Evolutionary conservation across 148 eudicot genomes (phyloP).

Genomic region (Heliosperma pusillum): DNA sequence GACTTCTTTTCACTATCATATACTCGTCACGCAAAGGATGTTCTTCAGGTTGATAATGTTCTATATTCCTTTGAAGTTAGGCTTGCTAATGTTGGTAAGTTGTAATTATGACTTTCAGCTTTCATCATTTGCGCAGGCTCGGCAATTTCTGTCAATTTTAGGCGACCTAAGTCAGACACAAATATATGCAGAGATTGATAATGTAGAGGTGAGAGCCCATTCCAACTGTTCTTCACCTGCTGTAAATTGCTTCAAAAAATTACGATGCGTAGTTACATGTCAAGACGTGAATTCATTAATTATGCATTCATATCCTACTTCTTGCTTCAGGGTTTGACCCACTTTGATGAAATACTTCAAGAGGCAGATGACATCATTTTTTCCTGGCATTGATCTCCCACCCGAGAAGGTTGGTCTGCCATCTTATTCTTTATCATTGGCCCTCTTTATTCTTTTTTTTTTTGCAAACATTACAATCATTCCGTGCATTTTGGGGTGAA

Average conservation of each 20-base stretch:
- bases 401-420: slow-evolving; percentile 72
- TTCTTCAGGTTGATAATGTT: slow-evolving; percentile 62
- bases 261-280: neutral
- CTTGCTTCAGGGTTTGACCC: slow-evolving; percentile 73
- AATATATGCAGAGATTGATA: slow-evolving; percentile 89
- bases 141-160: slow-evolving; percentile 58
- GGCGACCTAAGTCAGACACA: slow-evolving; percentile 88
- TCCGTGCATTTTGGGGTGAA: slow-evolving; percentile 6
- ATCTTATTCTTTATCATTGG: neutral
- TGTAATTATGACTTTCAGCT: neutral
- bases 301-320: neutral
- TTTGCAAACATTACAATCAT: neutral
- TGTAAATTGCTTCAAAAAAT: neutral
- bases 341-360: slow-evolving; percentile 89
- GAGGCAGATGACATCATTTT: slow-evolving; percentile 96
- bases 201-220: slow-evolving; percentile 57
- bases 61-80: neutral
- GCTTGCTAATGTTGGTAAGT: neutral
- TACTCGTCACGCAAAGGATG: slow-evolving; percentile 94
- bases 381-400: slow-evolving; percentile 95
- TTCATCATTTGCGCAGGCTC: slow-evolving; percentile 46
- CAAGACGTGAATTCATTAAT: neutral
- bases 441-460: neutral
- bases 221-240: neutral
- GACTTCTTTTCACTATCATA: slow-evolving; percentile 86